A percentile compares a stretch with the other conserved stretches of the same genome.
phyloP scores from a whole-genome alignment of 768 basidiomycete genomes.

The Russula compacta region DNA sequence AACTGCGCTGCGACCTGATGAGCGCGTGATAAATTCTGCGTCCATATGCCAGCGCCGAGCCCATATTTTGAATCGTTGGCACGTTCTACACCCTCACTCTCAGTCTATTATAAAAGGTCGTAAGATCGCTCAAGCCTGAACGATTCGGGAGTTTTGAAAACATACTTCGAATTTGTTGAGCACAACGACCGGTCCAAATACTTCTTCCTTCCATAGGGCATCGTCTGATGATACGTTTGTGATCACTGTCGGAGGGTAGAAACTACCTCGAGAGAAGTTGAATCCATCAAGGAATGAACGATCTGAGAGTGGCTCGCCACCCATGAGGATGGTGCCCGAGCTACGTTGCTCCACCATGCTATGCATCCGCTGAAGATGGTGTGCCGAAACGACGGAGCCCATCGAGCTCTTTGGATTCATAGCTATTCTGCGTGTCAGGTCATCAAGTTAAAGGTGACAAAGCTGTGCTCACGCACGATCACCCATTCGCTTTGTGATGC shows the following conservation, averaged over 20 bases:
- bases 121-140: not conserved
- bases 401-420: constrained; percentile 61
- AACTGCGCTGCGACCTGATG: constrained; percentile 65
- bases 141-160: not conserved
- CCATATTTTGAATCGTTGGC: constrained; percentile 78
- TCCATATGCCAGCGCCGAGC: constrained; percentile 77
- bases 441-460: not conserved
- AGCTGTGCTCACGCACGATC: constrained; percentile 39
- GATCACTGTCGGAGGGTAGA: constrained; percentile 77
- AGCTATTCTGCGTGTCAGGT: constrained; percentile 35
- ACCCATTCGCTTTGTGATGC: constrained; percentile 65
- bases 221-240: constrained; percentile 45
- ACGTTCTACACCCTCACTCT: constrained; percentile 53
- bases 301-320: constrained; percentile 59
- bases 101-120: constrained; percentile 31
- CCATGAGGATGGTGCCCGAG: constrained; percentile 42
- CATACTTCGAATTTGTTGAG: constrained; percentile 45
- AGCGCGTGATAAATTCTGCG: constrained; percentile 59
- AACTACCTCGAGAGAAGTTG: constrained; percentile 61
- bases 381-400: constrained; percentile 68
- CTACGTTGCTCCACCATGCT: constrained; percentile 40
- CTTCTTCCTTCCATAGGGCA: constrained; percentile 72
- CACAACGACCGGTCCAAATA: constrained; percentile 81
- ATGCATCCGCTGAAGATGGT: constrained; percentile 59
- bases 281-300: constrained; percentile 58